Evolutionary conservation across 371 early-diverging fungal genomes (phyloP).

Genomic region (Lichtheimia ornata): DNA sequence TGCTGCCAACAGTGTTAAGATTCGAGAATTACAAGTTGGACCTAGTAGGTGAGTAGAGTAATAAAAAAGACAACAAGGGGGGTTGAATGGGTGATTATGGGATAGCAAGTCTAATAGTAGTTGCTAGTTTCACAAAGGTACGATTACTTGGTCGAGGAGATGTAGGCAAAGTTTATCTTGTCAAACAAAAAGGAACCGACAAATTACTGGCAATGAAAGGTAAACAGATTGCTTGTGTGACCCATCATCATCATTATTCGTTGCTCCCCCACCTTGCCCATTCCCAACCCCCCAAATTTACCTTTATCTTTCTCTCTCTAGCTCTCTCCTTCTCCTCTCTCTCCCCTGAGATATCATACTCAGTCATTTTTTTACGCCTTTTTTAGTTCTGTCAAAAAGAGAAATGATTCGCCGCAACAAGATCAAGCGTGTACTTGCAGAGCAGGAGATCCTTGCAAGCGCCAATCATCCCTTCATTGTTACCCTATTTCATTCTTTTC

Average conservation of each 20-base stretch:
- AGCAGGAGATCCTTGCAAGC: conserved; percentile 92
- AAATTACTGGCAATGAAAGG: conserved; percentile 92
- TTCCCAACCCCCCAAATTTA: conserved; percentile 2
- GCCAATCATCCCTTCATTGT: conserved; percentile 98
- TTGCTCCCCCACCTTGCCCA: background rate
- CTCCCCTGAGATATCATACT: background rate
- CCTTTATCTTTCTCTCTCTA: background rate
- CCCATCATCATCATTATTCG: background rate
- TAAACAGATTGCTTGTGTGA: conserved; percentile 15
- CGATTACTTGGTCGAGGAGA: conserved; percentile 94
- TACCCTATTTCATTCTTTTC: conserved; percentile 95
- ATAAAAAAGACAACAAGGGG: background rate
- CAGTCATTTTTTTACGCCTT: conserved; percentile 5
- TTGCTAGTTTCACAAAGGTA: conserved; percentile 72
- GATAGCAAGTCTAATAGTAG: too few relatives aligned
- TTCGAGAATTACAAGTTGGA: conserved; percentile 78
- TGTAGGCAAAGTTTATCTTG: conserved; percentile 94
- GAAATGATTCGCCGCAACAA: conserved; percentile 96
- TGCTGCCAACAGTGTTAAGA: conserved; percentile 80
- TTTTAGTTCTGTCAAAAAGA: conserved; percentile 79
- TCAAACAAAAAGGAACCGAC: conserved; percentile 80
- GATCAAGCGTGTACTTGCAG: conserved; percentile 92
- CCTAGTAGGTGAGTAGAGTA: conserved; percentile 62
- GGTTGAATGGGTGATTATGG: too few relatives aligned
- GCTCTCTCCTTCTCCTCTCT: background rate